phyloP scores from a whole-genome alignment of 1,284 basidiomycete species.

The Apiotrichum gracile region DNA sequence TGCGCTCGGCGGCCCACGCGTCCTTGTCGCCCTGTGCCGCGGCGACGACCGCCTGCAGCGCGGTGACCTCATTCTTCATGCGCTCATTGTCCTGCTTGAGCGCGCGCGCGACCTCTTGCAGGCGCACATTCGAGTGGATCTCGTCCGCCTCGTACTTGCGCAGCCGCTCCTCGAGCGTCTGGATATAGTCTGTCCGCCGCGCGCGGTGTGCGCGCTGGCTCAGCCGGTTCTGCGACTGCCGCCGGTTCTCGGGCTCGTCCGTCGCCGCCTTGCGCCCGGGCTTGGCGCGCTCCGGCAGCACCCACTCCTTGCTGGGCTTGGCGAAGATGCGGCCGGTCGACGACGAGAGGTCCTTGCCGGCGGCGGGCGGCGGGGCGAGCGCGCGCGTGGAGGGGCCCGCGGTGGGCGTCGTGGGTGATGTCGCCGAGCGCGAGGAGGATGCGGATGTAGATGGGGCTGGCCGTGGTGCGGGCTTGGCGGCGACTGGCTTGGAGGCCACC shows the following conservation, averaged over 20 bases:
- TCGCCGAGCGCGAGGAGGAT: not conserved
- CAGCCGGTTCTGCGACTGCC: constrained; percentile 55
- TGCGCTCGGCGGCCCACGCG: constrained; percentile 11
- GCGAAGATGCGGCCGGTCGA: constrained; percentile 47
- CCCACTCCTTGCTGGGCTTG: constrained; percentile 75
- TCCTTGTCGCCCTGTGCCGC: constrained; percentile 55
- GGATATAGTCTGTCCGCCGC: constrained; percentile 80
- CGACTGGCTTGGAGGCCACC: not conserved
- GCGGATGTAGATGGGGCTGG: not conserved
- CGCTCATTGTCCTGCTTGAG: constrained; percentile 75
- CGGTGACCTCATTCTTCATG: constrained; percentile 49
- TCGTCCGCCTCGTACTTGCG: constrained; percentile 83
- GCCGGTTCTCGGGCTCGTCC: constrained; percentile 51
- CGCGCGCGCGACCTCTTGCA: constrained; percentile 77
- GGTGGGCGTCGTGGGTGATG: constrained; percentile 1
- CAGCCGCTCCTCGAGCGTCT: constrained; percentile 80
- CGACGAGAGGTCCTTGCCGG: constrained; percentile 43
- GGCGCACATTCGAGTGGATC: constrained; percentile 76
- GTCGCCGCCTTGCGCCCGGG: constrained; percentile 83
- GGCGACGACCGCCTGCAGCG: constrained; percentile 60
- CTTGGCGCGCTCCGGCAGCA: constrained; percentile 80
- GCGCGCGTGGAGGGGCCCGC: not conserved
- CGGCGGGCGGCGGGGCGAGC: constrained; percentile 1
- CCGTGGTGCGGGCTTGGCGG: not conserved
- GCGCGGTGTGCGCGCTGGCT: constrained; percentile 88